Evolutionary conservation across 139 green algal species (phyloP).

Genomic region (Coelastrella sp.): DNA sequence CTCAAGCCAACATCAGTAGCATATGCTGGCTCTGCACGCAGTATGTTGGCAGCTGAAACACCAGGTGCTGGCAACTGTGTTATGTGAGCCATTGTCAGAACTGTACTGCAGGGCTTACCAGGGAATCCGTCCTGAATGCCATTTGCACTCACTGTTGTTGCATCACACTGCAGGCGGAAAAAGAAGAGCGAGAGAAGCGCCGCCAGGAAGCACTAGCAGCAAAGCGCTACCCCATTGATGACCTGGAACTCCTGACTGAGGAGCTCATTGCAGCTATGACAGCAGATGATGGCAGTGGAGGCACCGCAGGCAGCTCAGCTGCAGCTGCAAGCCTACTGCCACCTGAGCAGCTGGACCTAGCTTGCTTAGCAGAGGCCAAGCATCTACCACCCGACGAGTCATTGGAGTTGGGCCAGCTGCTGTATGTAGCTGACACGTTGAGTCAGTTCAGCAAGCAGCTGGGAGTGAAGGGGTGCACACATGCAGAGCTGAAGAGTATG

Average conservation of each 20-base stretch:
- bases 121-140: too few relatives aligned
- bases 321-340: neutral
- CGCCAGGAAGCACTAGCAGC: conserved; percentile 52
- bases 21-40: too few relatives aligned
- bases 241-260: conserved; percentile 58
- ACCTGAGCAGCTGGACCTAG: neutral
- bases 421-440: conserved; percentile 39
- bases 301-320: neutral
- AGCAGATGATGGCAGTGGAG: neutral
- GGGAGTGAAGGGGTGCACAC: neutral
- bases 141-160: too few relatives aligned
- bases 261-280: conserved; percentile 22
- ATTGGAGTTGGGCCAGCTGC: neutral
- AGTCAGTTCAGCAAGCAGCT: conserved; percentile 35
- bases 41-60: too few relatives aligned
- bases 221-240: conserved; percentile 64
- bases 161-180: conserved; percentile 50
- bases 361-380: neutral
- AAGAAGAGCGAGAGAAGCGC: conserved; percentile 57
- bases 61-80: too few relatives aligned
- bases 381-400: neutral
- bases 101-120: too few relatives aligned
- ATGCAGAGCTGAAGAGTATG: neutral
- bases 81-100: too few relatives aligned
- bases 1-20: too few relatives aligned